A percentile compares a stretch with the other conserved stretches of the same genome.
Evolutionary conservation across 2,329 filamentous ascomycete species (phyloP).

Genomic region (Neofusicoccum parvum): DNA sequence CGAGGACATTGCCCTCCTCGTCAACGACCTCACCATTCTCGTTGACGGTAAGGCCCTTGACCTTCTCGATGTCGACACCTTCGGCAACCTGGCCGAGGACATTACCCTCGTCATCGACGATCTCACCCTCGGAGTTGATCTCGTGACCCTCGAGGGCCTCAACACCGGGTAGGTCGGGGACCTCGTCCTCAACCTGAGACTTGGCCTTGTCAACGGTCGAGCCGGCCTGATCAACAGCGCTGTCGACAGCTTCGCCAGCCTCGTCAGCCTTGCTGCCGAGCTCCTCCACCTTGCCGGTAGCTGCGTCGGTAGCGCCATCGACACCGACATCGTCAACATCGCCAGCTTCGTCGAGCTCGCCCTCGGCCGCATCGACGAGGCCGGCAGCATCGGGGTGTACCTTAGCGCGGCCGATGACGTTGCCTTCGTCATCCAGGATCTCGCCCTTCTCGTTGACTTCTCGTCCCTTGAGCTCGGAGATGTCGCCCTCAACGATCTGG

Average conservation of each 20-base stretch:
- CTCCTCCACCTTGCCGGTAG: neutral
- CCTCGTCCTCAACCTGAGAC: constrained; percentile 29
- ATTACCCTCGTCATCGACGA: constrained; percentile 52
- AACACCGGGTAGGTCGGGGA: constrained; percentile 52
- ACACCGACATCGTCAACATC: constrained; percentile 26
- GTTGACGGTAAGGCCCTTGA: constrained; percentile 53
- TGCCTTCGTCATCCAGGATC: constrained; percentile 57
- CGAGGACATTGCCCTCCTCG: constrained; percentile 53
- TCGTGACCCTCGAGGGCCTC: constrained; percentile 55
- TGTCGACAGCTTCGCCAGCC: constrained; percentile 33
- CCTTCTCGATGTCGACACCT: constrained; percentile 46
- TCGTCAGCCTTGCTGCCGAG: constrained; percentile 8
- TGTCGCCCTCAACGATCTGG: constrained; percentile 51
- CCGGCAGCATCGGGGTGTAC: constrained; percentile 50
- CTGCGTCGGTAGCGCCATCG: neutral
- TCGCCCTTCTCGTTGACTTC: constrained; percentile 57
- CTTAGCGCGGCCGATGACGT: constrained; percentile 55
- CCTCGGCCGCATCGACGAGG: constrained; percentile 38
- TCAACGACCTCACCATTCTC: constrained; percentile 55
- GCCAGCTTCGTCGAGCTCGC: constrained; percentile 29
- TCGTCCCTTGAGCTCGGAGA: constrained; percentile 50
- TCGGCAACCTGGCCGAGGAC: constrained; percentile 53
- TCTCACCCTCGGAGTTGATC: constrained; percentile 53
- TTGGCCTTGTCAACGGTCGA: constrained; percentile 30
- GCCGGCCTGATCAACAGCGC: constrained; percentile 23